Base-by-base conservation (phyloP, 441 rosid genomes). In the Breynia disticha region DNA sequence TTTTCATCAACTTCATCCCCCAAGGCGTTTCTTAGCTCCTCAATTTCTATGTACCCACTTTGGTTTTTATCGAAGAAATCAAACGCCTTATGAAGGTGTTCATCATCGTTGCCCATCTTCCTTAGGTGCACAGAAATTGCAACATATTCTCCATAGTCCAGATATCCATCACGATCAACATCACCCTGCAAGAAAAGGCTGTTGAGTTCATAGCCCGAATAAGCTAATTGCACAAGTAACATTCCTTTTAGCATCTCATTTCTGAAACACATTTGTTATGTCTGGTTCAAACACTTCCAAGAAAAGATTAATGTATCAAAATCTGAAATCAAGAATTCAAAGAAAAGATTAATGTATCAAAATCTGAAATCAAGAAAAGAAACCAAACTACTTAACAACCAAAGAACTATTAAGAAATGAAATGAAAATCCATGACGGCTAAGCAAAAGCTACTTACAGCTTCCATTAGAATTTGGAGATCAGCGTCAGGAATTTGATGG, bases 71-170 rank as follows among this genome's bases (percentile, higher is more conserved):
- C 98, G 24, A 91, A 86, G 77, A 81, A 86, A 24, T 72, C 77
- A 44, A 90, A 87, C 55, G 98, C 95, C 70, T 83, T 81, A 19
- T 67, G 95, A 20, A 91, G 77, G 73, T 91, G 98, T 56, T 91
- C 94, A 4, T 88, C 95, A 7, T 88, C 98, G 12, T 83, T 80
- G 1, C 80, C 86, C 86, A 88, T 87, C 71, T 79, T 88, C 75
- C 55, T 79, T 45, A 88, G 77, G 65, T 88, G 98, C 56, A 91
- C 86, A 21, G 94, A 77, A 46, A 91, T 73, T 12, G 95, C 82
- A n/a, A 91, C 83, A 71, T 82, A 91, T 72, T 91, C 98, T 24
- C 77, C 79, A 32, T 85, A 88, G 56, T 85, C 84, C 59, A 91
- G 67, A 55, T 78, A 60, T 22, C 97, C 94, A 50, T 91, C 97